These are phyloP conservation scores for Protomyces gravidus DNA, from an alignment of 1,139 yeast genomes.

Conservation along the genomic window DNA sequence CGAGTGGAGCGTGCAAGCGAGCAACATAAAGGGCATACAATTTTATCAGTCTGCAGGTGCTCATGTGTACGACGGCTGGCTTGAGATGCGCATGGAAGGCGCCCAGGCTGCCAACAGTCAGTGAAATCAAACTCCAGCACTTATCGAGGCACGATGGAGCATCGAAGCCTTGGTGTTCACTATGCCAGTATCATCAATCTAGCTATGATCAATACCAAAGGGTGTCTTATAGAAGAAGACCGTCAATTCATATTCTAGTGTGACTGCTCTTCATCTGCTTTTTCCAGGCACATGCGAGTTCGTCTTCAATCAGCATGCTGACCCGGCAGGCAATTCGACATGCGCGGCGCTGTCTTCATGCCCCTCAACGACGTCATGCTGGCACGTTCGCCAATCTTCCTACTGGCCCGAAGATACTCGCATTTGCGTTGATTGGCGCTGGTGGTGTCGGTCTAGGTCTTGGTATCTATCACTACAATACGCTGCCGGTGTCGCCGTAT, in stretches of 20 bases:
- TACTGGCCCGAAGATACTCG: conserved; percentile 8
- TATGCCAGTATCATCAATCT: no score
- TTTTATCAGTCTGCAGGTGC: conserved; percentile 5
- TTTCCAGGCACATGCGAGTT: not conserved
- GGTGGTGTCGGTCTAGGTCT: conserved; percentile 12
- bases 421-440: conserved; percentile 9
- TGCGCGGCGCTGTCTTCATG: not conserved
- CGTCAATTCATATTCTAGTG: not conserved
- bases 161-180: no score
- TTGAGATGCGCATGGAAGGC: conserved; percentile 3
- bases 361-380: conserved; percentile 3
- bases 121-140: no score
- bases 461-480: conserved; percentile 10
- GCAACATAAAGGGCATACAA: not conserved
- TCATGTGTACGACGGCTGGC: conserved; percentile 6
- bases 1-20: conserved; percentile 11
- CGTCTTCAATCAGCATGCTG: not conserved
- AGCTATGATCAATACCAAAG: no score
- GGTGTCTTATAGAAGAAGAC: no score
- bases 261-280: not conserved
- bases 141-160: no score
- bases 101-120: not conserved
- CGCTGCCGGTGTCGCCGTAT: conserved; percentile 16
- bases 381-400: conserved; percentile 15
- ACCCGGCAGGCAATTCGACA: not conserved